phyloP scores from a whole-genome alignment of 257 asterid genomes.

The Plectranthus barbatus region DNA sequence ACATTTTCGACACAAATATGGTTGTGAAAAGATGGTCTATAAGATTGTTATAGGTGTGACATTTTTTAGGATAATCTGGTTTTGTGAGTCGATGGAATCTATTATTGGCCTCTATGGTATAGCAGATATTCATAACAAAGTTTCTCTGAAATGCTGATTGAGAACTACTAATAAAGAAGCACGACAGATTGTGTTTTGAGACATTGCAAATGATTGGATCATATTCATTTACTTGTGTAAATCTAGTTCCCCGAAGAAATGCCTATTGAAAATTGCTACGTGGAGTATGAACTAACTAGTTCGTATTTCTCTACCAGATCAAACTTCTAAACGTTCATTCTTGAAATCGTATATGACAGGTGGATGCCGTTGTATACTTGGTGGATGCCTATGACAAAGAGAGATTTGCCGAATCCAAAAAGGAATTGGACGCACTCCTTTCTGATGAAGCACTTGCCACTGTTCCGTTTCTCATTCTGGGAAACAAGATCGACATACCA shows the following conservation, averaged over 20 bases:
- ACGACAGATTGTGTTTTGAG: background rate
- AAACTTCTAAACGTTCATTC: background rate
- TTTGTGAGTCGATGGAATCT: background rate
- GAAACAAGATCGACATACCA: conserved; percentile 39
- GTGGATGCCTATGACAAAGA: conserved; percentile 49
- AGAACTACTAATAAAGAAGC: too few species aligned
- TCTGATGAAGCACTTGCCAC: conserved; percentile 37
- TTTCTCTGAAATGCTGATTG: background rate
- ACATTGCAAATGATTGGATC: background rate
- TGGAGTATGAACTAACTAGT: background rate
- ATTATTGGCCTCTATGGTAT: background rate
- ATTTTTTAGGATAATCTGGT: background rate
- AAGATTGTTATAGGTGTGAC: background rate
- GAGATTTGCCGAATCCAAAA: conserved; percentile 43
- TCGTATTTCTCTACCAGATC: background rate
- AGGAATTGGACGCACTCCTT: conserved; percentile 42
- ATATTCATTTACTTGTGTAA: too few species aligned
- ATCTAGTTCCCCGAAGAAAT: background rate
- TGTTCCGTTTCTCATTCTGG: conserved; percentile 38
- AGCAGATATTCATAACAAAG: background rate
- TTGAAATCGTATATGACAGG: conserved; percentile 14
- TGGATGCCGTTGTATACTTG: conserved; percentile 46
- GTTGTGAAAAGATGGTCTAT: background rate
- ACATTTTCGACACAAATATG: background rate
- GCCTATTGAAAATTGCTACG: background rate